Evolutionary conservation across 108 stramenopile genomes (phyloP).

Genomic region (Parietichytrium sp.): DNA sequence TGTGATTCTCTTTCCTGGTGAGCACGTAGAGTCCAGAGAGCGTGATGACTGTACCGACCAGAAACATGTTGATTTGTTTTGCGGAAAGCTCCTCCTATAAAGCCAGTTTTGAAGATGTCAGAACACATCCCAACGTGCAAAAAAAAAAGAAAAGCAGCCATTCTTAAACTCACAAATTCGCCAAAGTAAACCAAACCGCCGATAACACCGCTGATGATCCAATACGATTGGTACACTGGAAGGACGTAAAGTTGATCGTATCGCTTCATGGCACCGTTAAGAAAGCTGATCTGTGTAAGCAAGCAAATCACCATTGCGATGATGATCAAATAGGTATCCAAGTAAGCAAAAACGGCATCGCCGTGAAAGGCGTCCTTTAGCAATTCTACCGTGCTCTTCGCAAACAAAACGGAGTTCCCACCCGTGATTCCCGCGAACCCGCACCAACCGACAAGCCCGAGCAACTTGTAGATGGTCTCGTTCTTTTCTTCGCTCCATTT

Average conservation of each 20-base stretch:
- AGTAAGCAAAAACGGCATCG: slow-evolving; percentile 31
- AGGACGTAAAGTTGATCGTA: slow-evolving; percentile 56
- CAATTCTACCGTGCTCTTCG: slow-evolving; percentile 55
- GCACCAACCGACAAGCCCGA: slow-evolving; percentile 45
- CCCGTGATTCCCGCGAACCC: slow-evolving; percentile 56
- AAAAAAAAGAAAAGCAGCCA: too few relatives aligned
- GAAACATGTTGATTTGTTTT: slow-evolving; percentile 18
- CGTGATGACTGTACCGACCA: slow-evolving; percentile 1
- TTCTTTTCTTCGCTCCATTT: not conserved
- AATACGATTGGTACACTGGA: slow-evolving; percentile 58
- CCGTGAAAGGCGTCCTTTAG: slow-evolving; percentile 52
- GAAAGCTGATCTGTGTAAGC: slow-evolving; percentile 51
- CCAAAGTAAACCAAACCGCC: slow-evolving; percentile 24
- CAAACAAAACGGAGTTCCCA: slow-evolving; percentile 53
- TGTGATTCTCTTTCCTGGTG: slow-evolving; percentile 21
- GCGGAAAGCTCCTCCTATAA: not conserved
- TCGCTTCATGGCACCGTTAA: slow-evolving; percentile 54
- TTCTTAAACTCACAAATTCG: too few relatives aligned
- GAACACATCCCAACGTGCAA: too few relatives aligned
- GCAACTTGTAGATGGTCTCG: not conserved
- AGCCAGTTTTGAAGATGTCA: too few relatives aligned
- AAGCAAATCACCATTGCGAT: slow-evolving; percentile 41
- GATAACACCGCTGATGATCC: slow-evolving; percentile 22
- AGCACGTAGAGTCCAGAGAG: not conserved
- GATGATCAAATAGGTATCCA: slow-evolving; percentile 46